Base-by-base conservation (phyloP, 352 stramenopile genomes). In the Phytopythium kandeliae region DNA sequence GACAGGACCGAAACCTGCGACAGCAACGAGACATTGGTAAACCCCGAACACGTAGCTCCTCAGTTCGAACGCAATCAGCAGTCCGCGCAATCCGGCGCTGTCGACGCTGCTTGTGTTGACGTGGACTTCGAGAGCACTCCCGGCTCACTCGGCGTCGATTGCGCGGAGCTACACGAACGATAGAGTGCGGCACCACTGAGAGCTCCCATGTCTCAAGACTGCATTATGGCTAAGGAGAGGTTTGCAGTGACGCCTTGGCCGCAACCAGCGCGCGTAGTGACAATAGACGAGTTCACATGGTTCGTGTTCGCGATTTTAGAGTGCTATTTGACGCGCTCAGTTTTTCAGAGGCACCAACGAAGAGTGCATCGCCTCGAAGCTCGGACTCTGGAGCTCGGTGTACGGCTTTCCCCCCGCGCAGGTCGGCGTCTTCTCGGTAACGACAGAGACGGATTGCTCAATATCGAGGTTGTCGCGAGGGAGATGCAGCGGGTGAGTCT, bases 401-500 rank as follows among this genome's bases (percentile, higher is more conserved):
- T 17, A 9, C 17, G 7, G 34, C 41, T 66, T 66, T 4, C 34
- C 16, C 16, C 47, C 47, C 12, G 34, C 51, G 30, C 46, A 41
- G 4, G 55, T 41, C 26, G 62, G 62, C 16, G 62, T 67, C 0
- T 60, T 55, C 31, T 34, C 48, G 43, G 60, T 47, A 3, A 40
- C 61, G 33, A 58, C 17, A 2, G 56, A 65, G 0, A 55, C 42
- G 33, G 28, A 48, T 13, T 51, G 52, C 17, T 59, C 43, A 42
- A 19, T 44, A 3, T 50, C 57, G 22, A 48, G 15, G 21, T 60
- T 62, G n/a, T 42, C 49, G 26, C 31, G 48, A 30, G 46, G 48
- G 13, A 63, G 25, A 17, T 33, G 47, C 38, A 72, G 50, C 21
- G 63, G 63, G 30, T 68, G 55, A 5, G 59, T 71, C 45, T 68